Evolutionary conservation across 345 rosid genomes (phyloP).

Genomic region (Cardamine chenopodiifolia): DNA sequence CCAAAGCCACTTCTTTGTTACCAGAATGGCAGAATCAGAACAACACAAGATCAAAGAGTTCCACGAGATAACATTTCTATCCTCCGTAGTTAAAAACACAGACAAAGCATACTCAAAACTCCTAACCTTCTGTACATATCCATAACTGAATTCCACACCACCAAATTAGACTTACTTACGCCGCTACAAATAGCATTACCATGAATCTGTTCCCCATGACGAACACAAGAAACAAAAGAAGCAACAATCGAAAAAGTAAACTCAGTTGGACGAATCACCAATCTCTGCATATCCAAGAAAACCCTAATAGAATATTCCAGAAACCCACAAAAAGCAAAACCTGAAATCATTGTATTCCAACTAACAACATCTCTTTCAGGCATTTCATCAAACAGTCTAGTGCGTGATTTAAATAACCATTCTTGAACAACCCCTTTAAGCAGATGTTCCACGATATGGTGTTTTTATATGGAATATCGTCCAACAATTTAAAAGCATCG

Average conservation of each 20-base stretch:
- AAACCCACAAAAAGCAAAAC: conserved; percentile 43
- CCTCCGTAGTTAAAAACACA: conserved; percentile 57
- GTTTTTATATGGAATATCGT: conserved; percentile 54
- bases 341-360: conserved; percentile 65
- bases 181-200: conserved; percentile 58
- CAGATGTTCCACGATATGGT: conserved; percentile 62
- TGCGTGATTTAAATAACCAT: conserved; percentile 40
- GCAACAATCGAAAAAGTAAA: conserved; percentile 63
- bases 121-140: conserved; percentile 72
- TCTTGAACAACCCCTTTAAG: conserved; percentile 49
- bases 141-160: conserved; percentile 70
- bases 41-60: conserved; percentile 63
- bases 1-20: conserved; percentile 48
- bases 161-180: conserved; percentile 47
- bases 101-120: conserved; percentile 50
- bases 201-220: conserved; percentile 65
- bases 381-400: conserved; percentile 64
- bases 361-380: conserved; percentile 66
- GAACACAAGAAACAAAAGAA: conserved; percentile 49
- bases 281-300: conserved; percentile 58
- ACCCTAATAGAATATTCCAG: conserved; percentile 42
- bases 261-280: conserved; percentile 50
- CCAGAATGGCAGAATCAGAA: conserved; percentile 57
- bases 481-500: conserved; percentile 52
- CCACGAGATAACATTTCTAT: conserved; percentile 67